Evolutionary conservation across 495 filamentous ascomycete species (phyloP), one percentile per base, ranked within the genome.

Genomic region (Neurospora africana): DNA sequence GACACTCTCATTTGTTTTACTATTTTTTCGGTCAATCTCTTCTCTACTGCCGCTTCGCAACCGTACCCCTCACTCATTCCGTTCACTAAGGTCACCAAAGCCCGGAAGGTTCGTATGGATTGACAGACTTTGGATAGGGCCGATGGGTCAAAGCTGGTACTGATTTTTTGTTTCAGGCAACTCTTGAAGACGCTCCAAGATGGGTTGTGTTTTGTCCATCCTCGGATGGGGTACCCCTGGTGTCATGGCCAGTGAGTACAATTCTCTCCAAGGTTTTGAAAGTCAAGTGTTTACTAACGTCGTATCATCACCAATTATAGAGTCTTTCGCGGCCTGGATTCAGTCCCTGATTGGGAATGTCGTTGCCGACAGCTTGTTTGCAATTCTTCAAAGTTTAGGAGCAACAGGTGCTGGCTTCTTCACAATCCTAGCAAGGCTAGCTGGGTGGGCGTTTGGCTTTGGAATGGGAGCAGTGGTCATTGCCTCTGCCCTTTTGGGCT

Each of bases 101-200:
- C 2, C 10, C 0, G 0, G 4, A 53, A 53, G 44, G 44, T 53
- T 53, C 44, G 44, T 23, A 23, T 21, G 44, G 2, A 1, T 13
- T 23, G 3, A 53, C 44, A 2, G 23, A 53, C 1, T 13, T 23
- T 5, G 0, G n/a, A 13, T 23, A n/a, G 10, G 9, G 19, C 7
- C 0, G 19, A 44, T 23, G 5, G 10, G 0, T 53, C 0, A 27
- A 13, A 0, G 3, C 21, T 2, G 4, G 27, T 5, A 0, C 2
- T 53, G 44, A 53, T 21, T 9, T 13, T 23, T 27, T 2, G 0
- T 4, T 10, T 23, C 9, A 5, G 27, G 44, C n/a, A 53, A 21
- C 5, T 5, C 9, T 44, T 1, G 0, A 44, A 53, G 44, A 11
- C 4, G 11, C 10, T 5, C 21, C n/a, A 13, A 53, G 9, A 53